Evolutionary conservation across 169 alveolate genomes (phyloP), one percentile per base, ranked within the genome.

Genomic region (Perkinsus chesapeaki): DNA sequence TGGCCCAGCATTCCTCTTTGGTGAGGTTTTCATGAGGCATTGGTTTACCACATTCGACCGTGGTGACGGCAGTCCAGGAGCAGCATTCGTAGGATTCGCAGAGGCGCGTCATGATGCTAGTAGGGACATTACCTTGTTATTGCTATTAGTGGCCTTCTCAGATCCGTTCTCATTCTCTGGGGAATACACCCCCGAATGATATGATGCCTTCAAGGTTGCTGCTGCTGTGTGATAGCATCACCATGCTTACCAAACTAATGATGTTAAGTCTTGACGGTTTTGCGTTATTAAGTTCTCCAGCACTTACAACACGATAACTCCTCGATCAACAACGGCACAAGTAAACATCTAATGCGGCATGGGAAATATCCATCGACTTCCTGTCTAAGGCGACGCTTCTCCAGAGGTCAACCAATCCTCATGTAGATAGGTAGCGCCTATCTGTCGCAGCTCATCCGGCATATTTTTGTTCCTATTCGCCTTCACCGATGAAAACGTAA

Each of bases 11-110:
- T 39, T 91, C 73, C 72, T 91, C 0, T 39, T 91, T 19, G 92
- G 92, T 38, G 92, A 91, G 48, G 92, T 91, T 39, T 91, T 91
- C 72, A 91, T 91, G 92, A 39, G 92, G 39, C 92, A 91, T 37
- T 91, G 48, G 39, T 91, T 91, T 72, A 91, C 92, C 38, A 39
- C 48, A 0, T 91, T 91, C 27, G 82, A 60, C 27, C 82, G 82
- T 0, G 82, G 82, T 34, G 82, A 60, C 31, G 82, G 82, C 37
- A 60, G 82, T 16, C 82, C 82, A 34, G 82, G 82, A 31, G 37
- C 92, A 39, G 92, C 92, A 39, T 39, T 39, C 9, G 92, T 91
- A 27, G 92, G 92, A 19, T 91, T 91, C 47, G 92, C 92, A 38
- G 73, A 39, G 7, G 92, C 92, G 34, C 82, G 82, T 7, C 82